A percentile compares a stretch with the other conserved stretches of the same genome.
phyloP scores from a whole-genome alignment of 345 rosid genomes.

The Rhodamnia rubescens region DNA sequence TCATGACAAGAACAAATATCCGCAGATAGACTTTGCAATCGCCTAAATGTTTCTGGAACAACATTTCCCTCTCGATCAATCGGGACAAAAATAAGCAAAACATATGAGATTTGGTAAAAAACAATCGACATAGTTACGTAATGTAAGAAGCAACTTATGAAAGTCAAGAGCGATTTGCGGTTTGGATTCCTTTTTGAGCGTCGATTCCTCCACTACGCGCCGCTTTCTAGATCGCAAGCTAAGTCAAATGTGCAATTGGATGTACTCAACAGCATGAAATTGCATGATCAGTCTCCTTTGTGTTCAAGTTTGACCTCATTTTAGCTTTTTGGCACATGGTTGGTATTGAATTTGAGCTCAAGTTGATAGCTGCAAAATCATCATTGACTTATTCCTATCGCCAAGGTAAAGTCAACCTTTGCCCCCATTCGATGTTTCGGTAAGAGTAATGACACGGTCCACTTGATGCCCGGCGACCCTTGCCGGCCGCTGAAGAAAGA shows the following conservation, averaged over 20 bases:
- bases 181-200: background rate
- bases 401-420: background rate
- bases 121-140: background rate
- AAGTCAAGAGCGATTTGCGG: background rate
- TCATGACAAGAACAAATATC: background rate
- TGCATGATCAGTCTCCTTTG: background rate
- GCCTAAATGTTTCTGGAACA: background rate
- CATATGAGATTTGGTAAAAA: background rate
- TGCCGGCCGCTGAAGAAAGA: too few relatives aligned
- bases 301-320: background rate
- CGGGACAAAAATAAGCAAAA: background rate
- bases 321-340: background rate
- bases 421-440: background rate
- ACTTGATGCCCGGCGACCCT: background rate
- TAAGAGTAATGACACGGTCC: background rate
- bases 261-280: background rate
- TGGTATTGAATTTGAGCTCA: too few relatives aligned
- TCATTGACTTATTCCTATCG: background rate
- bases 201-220: background rate
- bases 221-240: background rate
- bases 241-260: background rate
- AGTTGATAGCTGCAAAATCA: background rate
- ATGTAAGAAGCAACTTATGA: background rate
- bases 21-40: background rate
- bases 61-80: background rate